phyloP scores from a whole-genome alignment of 345 rosid species.

The Carallia brachiata region DNA sequence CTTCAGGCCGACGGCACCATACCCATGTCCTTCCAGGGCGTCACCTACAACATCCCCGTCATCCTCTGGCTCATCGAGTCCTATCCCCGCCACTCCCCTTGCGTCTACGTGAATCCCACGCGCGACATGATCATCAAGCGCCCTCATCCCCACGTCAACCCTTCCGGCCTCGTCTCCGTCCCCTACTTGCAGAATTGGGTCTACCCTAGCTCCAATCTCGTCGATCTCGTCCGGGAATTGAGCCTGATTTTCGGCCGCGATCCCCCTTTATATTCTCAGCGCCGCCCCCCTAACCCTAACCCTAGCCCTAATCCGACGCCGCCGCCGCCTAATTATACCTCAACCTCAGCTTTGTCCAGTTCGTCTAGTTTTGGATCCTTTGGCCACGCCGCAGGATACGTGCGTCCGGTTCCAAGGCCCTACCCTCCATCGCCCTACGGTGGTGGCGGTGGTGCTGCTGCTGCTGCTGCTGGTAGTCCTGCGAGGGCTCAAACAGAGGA shows the following conservation, averaged over 20 bases:
- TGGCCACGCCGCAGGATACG: constrained; percentile 18
- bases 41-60: constrained; percentile 89
- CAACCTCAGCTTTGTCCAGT: constrained; percentile 16
- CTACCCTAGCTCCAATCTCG: constrained; percentile 75
- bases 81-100: constrained; percentile 77
- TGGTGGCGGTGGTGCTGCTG: not conserved
- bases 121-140: constrained; percentile 94
- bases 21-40: constrained; percentile 77
- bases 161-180: constrained; percentile 79
- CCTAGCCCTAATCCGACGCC: constrained; percentile 12
- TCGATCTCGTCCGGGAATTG: constrained; percentile 59
- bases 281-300: constrained; percentile 48
- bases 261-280: constrained; percentile 86
- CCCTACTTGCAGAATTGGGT: constrained; percentile 82
- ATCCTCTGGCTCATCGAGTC: constrained; percentile 88
- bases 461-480: constrained; percentile 3
- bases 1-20: constrained; percentile 90
- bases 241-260: constrained; percentile 59
- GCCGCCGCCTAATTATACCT: constrained; percentile 18
- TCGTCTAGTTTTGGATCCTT: constrained; percentile 36
- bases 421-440: constrained; percentile 68
- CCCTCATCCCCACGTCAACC: constrained; percentile 73
- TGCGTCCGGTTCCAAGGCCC: constrained; percentile 29
- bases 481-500: constrained; percentile 51
- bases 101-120: constrained; percentile 89